Evolutionary conservation across 495 filamentous ascomycete species (phyloP), one percentile per base, ranked within the genome.

Genomic region (Thermothielavioides terrestris): DNA sequence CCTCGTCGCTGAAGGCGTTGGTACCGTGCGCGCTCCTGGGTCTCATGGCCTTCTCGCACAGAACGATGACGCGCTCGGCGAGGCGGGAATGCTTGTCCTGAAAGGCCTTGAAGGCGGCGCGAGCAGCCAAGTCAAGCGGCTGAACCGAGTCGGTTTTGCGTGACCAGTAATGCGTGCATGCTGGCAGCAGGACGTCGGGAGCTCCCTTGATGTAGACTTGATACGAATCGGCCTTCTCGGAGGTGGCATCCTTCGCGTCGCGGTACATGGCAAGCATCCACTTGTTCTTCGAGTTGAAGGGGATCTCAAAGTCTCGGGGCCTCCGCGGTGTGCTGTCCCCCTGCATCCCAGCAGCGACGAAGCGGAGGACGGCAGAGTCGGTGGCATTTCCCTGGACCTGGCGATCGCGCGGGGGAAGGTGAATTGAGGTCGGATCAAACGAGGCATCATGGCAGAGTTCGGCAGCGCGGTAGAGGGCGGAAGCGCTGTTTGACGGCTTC

Each of bases 101-200:
- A 25, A 42, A 17, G 3, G 56, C 88, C 46, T 85, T 85, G 3
- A 88, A 74, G 41, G 84, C 83, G 46, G 85, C 78, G 17, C 89
- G 70, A 17, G 86, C 86, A 17, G 78, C 70, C 57, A 86, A 82
- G 9, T 54, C 49, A 17, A 70, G 50, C 32, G 9, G 59, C 48
- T 5, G 75, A 56, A 4, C 70, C 57, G 8, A 70, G 66, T 41
- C 81, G 65, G 43, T 42, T n/a, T 42, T 17, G 23, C 7, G 23
- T 5, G 40, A 42, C 40, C 40, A 42, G 40, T 42, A 42, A 6
- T 18, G 5, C 3, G 40, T 28, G 25, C 40, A 82, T 58, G 37
- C 53, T 31, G 50, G 44, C 45, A 48, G 53, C 48, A 37, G 50
- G 42, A 30, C 39, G 36, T 83, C 79, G 10, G 71, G 65, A 7